Evolutionary conservation across 768 basidiomycete species (phyloP), one percentile per base, ranked within the genome.

Genomic region (Tremella fuciformis): DNA sequence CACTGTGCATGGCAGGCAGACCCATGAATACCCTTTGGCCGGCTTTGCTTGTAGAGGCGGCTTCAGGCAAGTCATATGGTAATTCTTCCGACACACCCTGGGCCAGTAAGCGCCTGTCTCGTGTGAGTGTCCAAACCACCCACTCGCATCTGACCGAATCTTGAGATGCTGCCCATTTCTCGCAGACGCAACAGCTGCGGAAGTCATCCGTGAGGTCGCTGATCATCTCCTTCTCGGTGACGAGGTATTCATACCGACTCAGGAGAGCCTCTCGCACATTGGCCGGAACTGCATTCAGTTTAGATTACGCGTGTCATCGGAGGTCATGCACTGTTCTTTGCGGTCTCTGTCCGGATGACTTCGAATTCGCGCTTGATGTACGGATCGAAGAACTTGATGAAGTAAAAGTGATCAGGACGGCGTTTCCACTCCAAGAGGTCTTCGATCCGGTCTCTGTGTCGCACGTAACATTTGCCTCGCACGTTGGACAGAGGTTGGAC

Each of bases 351-450:
- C 60, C 88, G 86, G 53, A 99, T 86, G 67, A 97, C 88, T 76
- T 98, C 96, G 77, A 94, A 97, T 79, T 97, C 93, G 77, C 89
- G 89, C 81, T 94, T 92, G 79, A 97, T 90, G 78, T 94, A 97
- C 53, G 92, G 91, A 80, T 98, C 94, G 75, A 94, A 99, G 25
- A 97, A 82, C 70, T 88, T 86, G 69, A 86, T 86, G 82, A 92
- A 99, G 81, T 93, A 96, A 82, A 99, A 99, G 64, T 89, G 84
- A 78, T 99, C 94, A 1, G 89, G 87, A 44, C 86, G 83, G 77
- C 89, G 89, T 81, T 92, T 97, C 91, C 91, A 97, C 6, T 86
- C 87, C 71, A 88, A 84, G 38, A 96, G 80, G 80, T 97, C 89
- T 50, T 89, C 86, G 69, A 94, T 92, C 80, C 91, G 91, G 82